Evolutionary conservation across 495 filamentous ascomycete species (phyloP).

Genomic region (Letharia lupina): DNA sequence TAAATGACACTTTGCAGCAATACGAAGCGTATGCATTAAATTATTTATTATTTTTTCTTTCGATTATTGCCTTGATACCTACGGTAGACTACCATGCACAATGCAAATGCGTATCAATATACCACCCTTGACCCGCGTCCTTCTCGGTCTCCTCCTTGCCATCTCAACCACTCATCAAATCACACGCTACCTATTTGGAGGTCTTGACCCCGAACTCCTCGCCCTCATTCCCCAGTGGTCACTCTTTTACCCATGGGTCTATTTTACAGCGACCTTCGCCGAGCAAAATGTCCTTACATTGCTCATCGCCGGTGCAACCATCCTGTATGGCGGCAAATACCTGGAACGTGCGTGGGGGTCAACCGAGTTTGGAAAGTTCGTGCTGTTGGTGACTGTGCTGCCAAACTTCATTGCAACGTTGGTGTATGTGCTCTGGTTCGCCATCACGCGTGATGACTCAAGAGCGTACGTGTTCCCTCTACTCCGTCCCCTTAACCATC

Average conservation of each 20-base stretch:
- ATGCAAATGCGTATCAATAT: conserved; percentile 68
- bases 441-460: conserved; percentile 54
- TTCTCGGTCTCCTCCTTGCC: conserved; percentile 62
- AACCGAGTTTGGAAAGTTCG: conserved; percentile 86
- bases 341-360: conserved; percentile 94
- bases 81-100: neutral
- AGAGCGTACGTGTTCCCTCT: conserved; percentile 54
- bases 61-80: neutral
- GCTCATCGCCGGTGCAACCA: conserved; percentile 64
- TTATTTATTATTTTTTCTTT: too few species aligned
- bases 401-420: conserved; percentile 71
- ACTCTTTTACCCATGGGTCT: conserved; percentile 86
- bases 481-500: conserved; percentile 16
- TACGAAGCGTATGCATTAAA: neutral
- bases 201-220: conserved; percentile 68
- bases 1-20: neutral
- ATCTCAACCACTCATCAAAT: conserved; percentile 77
- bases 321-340: conserved; percentile 92
- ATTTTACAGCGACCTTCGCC: conserved; percentile 76
- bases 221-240: conserved; percentile 75
- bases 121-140: conserved; percentile 77
- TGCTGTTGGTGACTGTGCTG: conserved; percentile 64
- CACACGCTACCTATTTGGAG: conserved; percentile 56
- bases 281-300: conserved; percentile 91
- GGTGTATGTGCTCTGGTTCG: conserved; percentile 62